These are phyloP conservation scores for Monosporozyma solicola DNA, from an alignment of 805 yeast species.

Conservation along the genomic window DNA sequence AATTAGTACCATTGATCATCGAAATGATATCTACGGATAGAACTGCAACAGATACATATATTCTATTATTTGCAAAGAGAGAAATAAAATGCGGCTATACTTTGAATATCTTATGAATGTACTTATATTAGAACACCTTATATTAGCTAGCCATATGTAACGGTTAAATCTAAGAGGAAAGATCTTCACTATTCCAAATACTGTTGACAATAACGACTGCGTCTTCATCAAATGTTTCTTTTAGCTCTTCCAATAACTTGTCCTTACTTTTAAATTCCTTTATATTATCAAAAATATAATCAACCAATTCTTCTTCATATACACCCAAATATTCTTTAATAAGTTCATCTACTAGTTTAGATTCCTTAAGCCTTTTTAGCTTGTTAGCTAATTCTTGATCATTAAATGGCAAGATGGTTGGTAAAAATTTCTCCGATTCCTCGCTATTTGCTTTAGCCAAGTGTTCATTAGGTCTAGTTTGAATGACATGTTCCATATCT, in stretches of 20 bases:
- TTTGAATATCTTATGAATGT: not conserved
- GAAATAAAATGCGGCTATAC: not conserved
- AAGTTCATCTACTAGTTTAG: conserved; percentile 21
- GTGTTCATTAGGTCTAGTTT: not conserved
- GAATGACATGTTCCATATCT: not conserved
- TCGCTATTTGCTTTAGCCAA: not conserved
- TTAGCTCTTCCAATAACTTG: conserved; percentile 19
- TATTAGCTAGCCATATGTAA: not conserved
- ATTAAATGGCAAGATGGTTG: conserved; percentile 8
- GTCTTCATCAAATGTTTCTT: conserved; percentile 29
- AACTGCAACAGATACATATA: conserved; percentile 17
- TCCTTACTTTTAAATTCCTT: conserved; percentile 16
- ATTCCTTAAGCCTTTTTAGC: conserved; percentile 11
- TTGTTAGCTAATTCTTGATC: conserved; percentile 12
- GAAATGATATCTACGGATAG: conserved; percentile 13
- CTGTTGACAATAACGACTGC: conserved; percentile 20
- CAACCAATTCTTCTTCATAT: conserved; percentile 27
- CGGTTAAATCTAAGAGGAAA: not conserved
- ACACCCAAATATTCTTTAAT: conserved; percentile 28
- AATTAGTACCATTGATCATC: conserved; percentile 18
- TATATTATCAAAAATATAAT: conserved; percentile 25
- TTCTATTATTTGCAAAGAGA: conserved; percentile 3
- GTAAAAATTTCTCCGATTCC: not conserved
- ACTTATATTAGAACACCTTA: not conserved
- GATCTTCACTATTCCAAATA: conserved; percentile 20